A percentile compares a stretch with the other conserved stretches of the same genome.
Conservation (phyloP, 2,329 filamentous ascomycete species). For the Hymenoscyphus fraxineus region DNA sequence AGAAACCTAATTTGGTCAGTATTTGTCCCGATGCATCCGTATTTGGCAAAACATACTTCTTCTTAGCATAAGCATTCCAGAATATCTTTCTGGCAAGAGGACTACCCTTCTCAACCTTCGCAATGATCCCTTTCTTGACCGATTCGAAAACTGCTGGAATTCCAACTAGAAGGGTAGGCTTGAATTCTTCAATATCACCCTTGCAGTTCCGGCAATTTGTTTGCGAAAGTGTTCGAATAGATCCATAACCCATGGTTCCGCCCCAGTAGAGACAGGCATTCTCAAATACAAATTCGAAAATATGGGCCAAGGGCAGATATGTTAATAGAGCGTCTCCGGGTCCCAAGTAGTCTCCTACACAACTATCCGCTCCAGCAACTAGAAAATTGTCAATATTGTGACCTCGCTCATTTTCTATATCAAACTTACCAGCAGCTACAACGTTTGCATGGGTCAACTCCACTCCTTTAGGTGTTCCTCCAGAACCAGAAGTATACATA, state of each 20-base stretch:
- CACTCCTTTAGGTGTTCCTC: constrained; percentile 83
- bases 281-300: constrained; percentile 91
- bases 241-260: constrained; percentile 87
- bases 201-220: constrained; percentile 79
- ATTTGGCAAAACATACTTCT: constrained; percentile 49
- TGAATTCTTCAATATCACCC: constrained; percentile 88
- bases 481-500: constrained; percentile 83
- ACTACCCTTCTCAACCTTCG: constrained; percentile 68
- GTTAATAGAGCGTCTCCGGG: constrained; percentile 75
- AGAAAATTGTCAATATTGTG: neutral
- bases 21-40: constrained; percentile 23
- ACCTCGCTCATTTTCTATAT: neutral
- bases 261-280: constrained; percentile 84
- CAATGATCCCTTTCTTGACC: constrained; percentile 85
- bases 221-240: constrained; percentile 80
- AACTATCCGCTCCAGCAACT: constrained; percentile 74
- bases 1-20: constrained; percentile 43
- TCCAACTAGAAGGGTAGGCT: constrained; percentile 82
- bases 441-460: constrained; percentile 78
- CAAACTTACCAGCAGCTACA: constrained; percentile 64
- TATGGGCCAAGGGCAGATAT: constrained; percentile 89
- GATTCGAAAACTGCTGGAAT: constrained; percentile 96
- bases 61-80: constrained; percentile 57
- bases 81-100: constrained; percentile 70
- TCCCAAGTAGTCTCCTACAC: constrained; percentile 72